Percentiles rank a stretch among this genome's conserved stretches.
These are phyloP conservation scores for Hypoxylon crocopeplum DNA, from an alignment of 495 filamentous ascomycete species.

Conservation along the genomic window DNA sequence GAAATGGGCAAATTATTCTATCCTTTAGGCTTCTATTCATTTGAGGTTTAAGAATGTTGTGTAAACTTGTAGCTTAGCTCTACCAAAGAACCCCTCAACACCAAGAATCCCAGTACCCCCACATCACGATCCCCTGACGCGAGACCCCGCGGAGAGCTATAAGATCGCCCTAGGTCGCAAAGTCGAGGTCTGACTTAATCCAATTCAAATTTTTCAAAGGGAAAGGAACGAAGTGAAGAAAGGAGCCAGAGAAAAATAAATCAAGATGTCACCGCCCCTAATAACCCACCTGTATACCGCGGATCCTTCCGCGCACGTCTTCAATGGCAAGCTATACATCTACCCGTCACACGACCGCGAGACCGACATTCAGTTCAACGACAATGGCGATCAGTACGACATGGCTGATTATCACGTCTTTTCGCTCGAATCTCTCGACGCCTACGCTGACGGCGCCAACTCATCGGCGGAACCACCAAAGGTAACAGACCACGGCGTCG, in stretches of 20 bases:
- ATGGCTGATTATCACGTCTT: constrained; percentile 77
- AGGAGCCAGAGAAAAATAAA: neutral
- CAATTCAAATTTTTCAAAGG: too few species aligned
- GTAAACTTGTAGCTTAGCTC: neutral
- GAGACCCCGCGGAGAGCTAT: constrained; percentile 5
- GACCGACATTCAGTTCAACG: constrained; percentile 68
- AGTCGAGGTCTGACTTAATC: neutral
- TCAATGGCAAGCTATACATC: constrained; percentile 67
- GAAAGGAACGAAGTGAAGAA: too few species aligned
- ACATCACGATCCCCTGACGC: constrained; percentile 26
- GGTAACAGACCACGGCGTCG: constrained; percentile 66
- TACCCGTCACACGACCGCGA: constrained; percentile 72
- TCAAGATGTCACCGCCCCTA: constrained; percentile 56
- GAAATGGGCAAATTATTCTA: constrained; percentile 4
- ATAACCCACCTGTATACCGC: constrained; percentile 74
- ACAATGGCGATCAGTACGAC: constrained; percentile 84
- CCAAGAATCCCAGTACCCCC: constrained; percentile 28
- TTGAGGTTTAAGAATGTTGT: too few species aligned
- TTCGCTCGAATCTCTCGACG: constrained; percentile 53
- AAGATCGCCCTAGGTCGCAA: neutral
- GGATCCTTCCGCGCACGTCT: constrained; percentile 71
- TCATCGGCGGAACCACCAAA: constrained; percentile 34
- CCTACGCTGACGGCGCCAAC: constrained; percentile 5
- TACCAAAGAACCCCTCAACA: constrained; percentile 29
- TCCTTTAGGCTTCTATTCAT: too few species aligned